Base-by-base conservation (phyloP, 2,329 filamentous ascomycete species). In the Knoxdaviesia proteae region DNA sequence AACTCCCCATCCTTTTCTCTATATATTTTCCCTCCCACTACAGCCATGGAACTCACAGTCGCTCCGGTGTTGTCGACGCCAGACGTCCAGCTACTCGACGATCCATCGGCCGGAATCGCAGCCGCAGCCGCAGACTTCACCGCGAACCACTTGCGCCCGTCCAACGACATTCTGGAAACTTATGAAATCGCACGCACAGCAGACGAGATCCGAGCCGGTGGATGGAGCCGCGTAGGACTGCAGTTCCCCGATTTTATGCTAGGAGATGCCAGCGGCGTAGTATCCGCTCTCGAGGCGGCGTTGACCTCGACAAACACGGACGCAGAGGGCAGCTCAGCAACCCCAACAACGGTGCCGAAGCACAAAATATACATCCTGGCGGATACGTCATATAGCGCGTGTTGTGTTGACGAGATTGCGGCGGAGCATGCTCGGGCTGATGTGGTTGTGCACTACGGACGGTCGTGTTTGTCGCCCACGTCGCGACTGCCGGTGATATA, bases 161-260 rank as follows among this genome's bases (percentile, higher is more conserved):
- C 20, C 2, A 20, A 20, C 53, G 80, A 87, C 53, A 65, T 96
- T 32, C 63, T 65, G 44, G 62, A 76, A 36, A 78, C 81, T 40
- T 98, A 96, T 63, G 90, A 98, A 59, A 79, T 94, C 49, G 68
- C 71, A 46, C 72, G 83, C 44, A 94, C 90, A 0, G 71, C 84
- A 40, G 58, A 62, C 34, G 83, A 94, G 58, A 80, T 98, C 39
- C 65, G 67, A n/a, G 59, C 66, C 5, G 80, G 75, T 38, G 68
- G 68, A 56, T 93, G 84, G 71, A 71, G 62, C 47, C 72, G 80
- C 41, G 72, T 98, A 33, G 90, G 86, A 1, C 63, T 98, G n/a
- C 90, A 98, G 56, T 96, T 98, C 51, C 88, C 90, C 0, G 90
- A 98, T 60, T 69, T 79, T 32, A 93, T 96, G 84, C 70, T 98